Evolutionary conservation across 2,329 filamentous ascomycete species (phyloP), one percentile per base, ranked within the genome.

Genomic region (Trichothecium sympodiale): DNA sequence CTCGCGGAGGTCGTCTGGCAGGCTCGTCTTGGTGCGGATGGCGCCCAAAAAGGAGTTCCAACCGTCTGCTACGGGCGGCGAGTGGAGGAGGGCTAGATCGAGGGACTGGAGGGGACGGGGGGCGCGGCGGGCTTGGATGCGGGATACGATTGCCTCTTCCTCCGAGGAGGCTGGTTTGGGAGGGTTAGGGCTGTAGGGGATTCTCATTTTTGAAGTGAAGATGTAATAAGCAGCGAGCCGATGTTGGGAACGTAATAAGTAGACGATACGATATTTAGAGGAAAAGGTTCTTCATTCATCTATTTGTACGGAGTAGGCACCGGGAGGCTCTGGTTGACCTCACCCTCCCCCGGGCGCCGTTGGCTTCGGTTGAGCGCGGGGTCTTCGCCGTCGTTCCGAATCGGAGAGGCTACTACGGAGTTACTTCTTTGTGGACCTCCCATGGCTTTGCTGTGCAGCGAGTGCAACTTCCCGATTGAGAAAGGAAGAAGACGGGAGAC

Each of bases 1-100:
- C 63, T 94, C 85, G 45, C 83, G 77, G 36, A 86, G 51, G 46
- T 72, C 67, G 33, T 64, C 67, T 4, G 58, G 37, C 5, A 80
- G 48, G 4, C 49, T 52, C 17, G 72, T 71, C 43, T 60, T 59
- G 29, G 71, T 75, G 43, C 76, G 69, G 25, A 80, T 56, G 17
- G 74, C 74, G 40, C 77, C 78, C 9, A 83, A 67, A 54, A 83
- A 79, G 10, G 64, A 60, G 61, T 83, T 83, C 77, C 79, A 83
- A 35, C 83, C 83, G 57, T 85, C 78, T 13, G 83, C 83, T 2
- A 89, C 71, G 14, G 77, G 62, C 2, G 82, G 80, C 15, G 78
- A 73, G 61, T 89, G 83, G 10, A 89, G 69, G 2, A 89, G 72
- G 2, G 83, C 67, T 3, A 85, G 71, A 54, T 89, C 83, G n/a